Evolutionary conservation across 1,284 basidiomycete species (phyloP).

Genomic region (Somion occarium): DNA sequence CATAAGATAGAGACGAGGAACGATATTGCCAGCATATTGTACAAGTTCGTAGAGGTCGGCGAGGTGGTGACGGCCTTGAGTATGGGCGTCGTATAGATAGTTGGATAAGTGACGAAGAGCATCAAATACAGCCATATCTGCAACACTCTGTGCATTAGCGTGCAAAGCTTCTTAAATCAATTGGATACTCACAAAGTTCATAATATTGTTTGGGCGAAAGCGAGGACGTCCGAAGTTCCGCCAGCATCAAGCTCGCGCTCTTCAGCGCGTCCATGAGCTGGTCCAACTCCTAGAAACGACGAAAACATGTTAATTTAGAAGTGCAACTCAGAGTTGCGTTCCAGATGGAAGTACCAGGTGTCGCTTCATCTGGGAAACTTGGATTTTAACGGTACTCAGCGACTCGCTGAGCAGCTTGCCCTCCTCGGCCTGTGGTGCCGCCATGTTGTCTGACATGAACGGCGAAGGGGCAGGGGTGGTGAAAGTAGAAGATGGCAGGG

Average conservation of each 20-base stretch:
- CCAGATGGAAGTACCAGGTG: constrained; percentile 56
- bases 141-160: background rate
- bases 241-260: constrained; percentile 91
- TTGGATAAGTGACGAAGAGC: constrained; percentile 89
- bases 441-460: constrained; percentile 12
- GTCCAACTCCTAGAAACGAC: constrained; percentile 80
- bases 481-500: background rate
- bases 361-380: constrained; percentile 90
- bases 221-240: constrained; percentile 88
- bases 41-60: constrained; percentile 97
- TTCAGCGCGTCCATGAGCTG: constrained; percentile 97
- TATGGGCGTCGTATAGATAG: constrained; percentile 92
- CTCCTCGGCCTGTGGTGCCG: constrained; percentile 43
- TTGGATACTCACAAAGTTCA: constrained; percentile 70
- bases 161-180: background rate
- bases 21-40: constrained; percentile 93
- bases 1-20: constrained; percentile 94
- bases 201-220: constrained; percentile 95
- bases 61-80: constrained; percentile 83
- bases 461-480: background rate
- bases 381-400: constrained; percentile 84
- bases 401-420: constrained; percentile 81
- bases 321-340: background rate
- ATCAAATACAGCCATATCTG: constrained; percentile 97
- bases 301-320: background rate